Conservation (phyloP, 73 alveolate species). For the Symbiodinium natans region DNA sequence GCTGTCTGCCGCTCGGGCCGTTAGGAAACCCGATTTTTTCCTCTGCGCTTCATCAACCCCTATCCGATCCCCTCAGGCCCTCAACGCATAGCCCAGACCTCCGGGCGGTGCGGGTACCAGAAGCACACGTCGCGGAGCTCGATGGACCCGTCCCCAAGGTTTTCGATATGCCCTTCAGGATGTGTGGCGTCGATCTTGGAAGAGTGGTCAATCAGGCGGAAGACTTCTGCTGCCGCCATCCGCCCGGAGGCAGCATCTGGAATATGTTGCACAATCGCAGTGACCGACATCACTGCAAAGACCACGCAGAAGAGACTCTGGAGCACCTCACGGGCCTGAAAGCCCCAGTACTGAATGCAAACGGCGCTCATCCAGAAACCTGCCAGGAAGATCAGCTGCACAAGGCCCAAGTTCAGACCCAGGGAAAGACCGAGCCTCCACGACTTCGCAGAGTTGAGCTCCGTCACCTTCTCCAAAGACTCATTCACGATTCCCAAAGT, state of each 20-base stretch:
- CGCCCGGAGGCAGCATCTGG: constrained; percentile 65
- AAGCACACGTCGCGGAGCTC: constrained; percentile 29
- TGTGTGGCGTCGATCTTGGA: constrained; percentile 54
- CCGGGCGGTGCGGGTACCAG: constrained; percentile 78
- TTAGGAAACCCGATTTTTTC: too few species aligned
- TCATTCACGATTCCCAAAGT: not conserved
- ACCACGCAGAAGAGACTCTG: constrained; percentile 47
- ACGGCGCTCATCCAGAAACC: constrained; percentile 43
- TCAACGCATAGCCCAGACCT: too few species aligned
- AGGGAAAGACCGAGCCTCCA: not conserved
- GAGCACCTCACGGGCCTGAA: constrained; percentile 16
- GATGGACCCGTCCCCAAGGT: constrained; percentile 59
- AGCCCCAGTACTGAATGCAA: constrained; percentile 18
- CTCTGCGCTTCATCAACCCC: too few species aligned
- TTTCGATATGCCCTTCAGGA: constrained; percentile 19
- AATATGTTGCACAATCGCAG: constrained; percentile 40
- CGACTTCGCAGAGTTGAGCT: not conserved
- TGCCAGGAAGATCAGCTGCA: constrained; percentile 21
- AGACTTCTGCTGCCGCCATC: constrained; percentile 56
- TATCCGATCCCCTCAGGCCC: too few species aligned
- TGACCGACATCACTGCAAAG: constrained; percentile 53
- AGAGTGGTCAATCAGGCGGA: constrained; percentile 48
- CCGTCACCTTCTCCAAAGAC: not conserved
- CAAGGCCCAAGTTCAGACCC: constrained; percentile 22
- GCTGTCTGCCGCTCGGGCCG: too few species aligned